Evolutionary conservation across 2,329 filamentous ascomycete species (phyloP).

Genomic region (Pyricularia pennisetigena): DNA sequence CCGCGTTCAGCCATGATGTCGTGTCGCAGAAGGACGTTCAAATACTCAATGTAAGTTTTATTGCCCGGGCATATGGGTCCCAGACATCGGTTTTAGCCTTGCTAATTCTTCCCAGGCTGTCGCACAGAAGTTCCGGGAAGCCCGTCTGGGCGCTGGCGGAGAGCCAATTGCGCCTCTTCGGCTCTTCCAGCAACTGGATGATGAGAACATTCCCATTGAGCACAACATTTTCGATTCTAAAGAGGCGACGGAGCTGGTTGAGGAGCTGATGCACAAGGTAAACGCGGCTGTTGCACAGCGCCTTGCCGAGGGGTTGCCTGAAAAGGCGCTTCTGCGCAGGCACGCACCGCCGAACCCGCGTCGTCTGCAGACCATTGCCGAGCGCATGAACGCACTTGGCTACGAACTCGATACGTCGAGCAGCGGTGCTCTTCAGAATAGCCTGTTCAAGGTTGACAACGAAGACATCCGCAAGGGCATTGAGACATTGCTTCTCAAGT

Average conservation of each 20-base stretch:
- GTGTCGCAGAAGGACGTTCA: conserved; percentile 68
- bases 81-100: neutral
- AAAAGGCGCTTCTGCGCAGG: conserved; percentile 85
- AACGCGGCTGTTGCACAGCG: conserved; percentile 85
- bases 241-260: conserved; percentile 81
- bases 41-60: conserved; percentile 56
- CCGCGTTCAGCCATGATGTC: conserved; percentile 52
- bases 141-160: conserved; percentile 70
- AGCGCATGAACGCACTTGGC: conserved; percentile 85
- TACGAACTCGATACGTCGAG: conserved; percentile 83
- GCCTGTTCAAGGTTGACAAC: conserved; percentile 88
- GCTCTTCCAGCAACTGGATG: conserved; percentile 86
- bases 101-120: conserved; percentile 43
- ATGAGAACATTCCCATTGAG: conserved; percentile 95
- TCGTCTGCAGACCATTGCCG: conserved; percentile 80
- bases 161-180: conserved; percentile 77
- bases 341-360: conserved; percentile 79
- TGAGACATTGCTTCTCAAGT: conserved; percentile 91
- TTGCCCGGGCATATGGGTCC: neutral
- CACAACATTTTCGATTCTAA: conserved; percentile 93
- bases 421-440: conserved; percentile 87
- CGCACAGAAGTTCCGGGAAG: conserved; percentile 82
- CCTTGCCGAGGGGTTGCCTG: conserved; percentile 66
- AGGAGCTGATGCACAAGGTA: conserved; percentile 89
- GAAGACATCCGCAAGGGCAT: conserved; percentile 88